These are phyloP conservation scores for Rheum nobile DNA, from an alignment of 148 eudicot species.

Conservation along the genomic window DNA sequence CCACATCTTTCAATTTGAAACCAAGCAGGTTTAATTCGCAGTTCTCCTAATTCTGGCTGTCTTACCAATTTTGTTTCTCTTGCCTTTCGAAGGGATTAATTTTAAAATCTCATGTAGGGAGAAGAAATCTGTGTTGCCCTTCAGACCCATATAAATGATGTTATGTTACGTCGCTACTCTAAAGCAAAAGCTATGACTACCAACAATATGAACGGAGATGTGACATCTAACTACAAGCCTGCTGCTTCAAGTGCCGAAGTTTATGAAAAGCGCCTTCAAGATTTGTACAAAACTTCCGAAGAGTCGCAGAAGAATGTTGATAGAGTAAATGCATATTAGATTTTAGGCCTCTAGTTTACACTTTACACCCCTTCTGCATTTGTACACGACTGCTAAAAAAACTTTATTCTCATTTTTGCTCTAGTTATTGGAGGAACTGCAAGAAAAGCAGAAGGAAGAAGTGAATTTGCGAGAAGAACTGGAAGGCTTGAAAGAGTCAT, in stretches of 20 bases:
- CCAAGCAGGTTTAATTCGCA: constrained; percentile 67
- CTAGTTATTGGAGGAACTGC: constrained; percentile 64
- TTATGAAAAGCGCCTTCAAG: constrained; percentile 67
- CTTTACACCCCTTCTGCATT: not conserved
- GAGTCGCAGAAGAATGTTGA: constrained; percentile 67
- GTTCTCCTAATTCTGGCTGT: not conserved
- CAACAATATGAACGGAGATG: constrained; percentile 50
- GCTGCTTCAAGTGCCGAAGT: constrained; percentile 28
- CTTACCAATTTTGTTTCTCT: not conserved
- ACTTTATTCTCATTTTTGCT: constrained; percentile 1
- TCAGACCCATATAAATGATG: constrained; percentile 98
- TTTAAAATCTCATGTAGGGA: constrained; percentile 42
- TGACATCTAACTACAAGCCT: constrained; percentile 42
- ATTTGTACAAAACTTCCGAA: constrained; percentile 70
- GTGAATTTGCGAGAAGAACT: constrained; percentile 50
- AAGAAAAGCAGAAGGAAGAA: constrained; percentile 58
- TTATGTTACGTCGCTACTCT: constrained; percentile 96
- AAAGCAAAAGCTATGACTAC: constrained; percentile 74
- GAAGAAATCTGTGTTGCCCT: constrained; percentile 99
- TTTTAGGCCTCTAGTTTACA: not conserved
- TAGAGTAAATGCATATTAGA: constrained; percentile 31
- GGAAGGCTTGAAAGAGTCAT: constrained; percentile 41
- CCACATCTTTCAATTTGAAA: constrained; percentile 96
- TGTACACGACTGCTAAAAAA: not conserved
- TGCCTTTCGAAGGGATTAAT: constrained; percentile 6